phyloP scores from a whole-genome alignment of 352 stramenopile species.

The Phytophthora melonis region DNA sequence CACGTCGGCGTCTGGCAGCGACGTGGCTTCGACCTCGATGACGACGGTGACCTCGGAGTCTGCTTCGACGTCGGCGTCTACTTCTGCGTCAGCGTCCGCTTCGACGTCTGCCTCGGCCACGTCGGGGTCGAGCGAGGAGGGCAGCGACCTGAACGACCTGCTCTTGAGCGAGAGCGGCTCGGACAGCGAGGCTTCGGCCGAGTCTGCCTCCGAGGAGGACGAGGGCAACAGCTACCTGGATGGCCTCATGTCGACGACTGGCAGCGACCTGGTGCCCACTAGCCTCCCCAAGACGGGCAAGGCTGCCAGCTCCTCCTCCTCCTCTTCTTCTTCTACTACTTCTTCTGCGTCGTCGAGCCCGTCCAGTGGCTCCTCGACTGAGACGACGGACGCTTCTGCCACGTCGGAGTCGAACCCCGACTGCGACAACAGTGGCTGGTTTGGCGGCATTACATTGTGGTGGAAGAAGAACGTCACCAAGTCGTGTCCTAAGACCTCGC shows the following conservation, averaged over 20 bases:
- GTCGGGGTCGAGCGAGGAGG: not conserved
- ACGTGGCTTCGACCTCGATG: too few species aligned
- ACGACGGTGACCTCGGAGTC: too few species aligned
- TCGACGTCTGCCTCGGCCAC: not conserved
- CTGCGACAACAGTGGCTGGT: not conserved
- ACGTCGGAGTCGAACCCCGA: too few species aligned
- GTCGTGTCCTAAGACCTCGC: not conserved
- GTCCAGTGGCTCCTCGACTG: not conserved
- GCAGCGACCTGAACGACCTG: not conserved
- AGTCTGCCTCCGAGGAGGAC: not conserved
- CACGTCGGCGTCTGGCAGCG: too few species aligned
- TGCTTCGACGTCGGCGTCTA: not conserved
- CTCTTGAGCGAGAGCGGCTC: not conserved
- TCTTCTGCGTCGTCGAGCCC: too few species aligned
- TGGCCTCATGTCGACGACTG: conserved; percentile 3
- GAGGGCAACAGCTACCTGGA: conserved; percentile 1
- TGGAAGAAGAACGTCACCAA: not conserved
- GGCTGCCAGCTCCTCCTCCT: not conserved
- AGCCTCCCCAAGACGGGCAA: conserved; percentile 5
- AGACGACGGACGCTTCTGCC: not conserved
- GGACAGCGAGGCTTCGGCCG: not conserved
- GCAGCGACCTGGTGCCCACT: conserved; percentile 17
- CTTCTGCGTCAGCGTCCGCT: too few species aligned
- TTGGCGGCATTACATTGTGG: conserved; percentile 5
- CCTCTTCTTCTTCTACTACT: too few species aligned